Percentiles rank a stretch among this genome's conserved stretches.
Evolutionary conservation across 108 stramenopile genomes (phyloP).

Genomic region (Fragilaria crotonensis): DNA sequence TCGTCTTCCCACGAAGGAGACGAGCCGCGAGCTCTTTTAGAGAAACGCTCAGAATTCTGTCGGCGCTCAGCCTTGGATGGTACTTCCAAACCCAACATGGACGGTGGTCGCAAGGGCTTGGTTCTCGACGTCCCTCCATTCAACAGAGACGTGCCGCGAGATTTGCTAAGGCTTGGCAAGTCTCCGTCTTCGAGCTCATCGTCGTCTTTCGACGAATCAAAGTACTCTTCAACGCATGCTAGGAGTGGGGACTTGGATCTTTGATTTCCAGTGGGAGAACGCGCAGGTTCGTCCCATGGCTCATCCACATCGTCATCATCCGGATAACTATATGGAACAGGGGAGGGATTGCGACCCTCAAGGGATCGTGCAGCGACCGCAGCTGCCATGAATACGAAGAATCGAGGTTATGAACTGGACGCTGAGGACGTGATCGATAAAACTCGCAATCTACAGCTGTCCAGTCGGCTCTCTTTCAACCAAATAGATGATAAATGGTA

Average conservation of each 20-base stretch:
- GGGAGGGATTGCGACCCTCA: not conserved
- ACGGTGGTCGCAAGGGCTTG: conserved; percentile 4
- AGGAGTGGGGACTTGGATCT: not conserved
- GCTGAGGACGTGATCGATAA: not conserved
- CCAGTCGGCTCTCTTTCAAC: not conserved
- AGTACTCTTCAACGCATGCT: not conserved
- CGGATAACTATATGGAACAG: not conserved
- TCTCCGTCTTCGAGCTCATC: conserved; percentile 14
- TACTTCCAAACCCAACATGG: not conserved
- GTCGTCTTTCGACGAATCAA: not conserved
- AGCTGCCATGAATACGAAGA: too few relatives aligned
- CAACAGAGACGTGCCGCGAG: conserved; percentile 1
- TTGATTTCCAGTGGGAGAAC: not conserved
- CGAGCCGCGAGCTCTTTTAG: not conserved
- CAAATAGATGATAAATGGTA: not conserved
- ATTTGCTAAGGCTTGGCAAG: conserved; percentile 3
- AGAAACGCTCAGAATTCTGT: not conserved
- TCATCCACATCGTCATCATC: conserved; percentile 3
- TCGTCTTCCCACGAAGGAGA: too few relatives aligned
- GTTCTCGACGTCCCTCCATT: not conserved
- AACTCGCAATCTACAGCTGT: not conserved
- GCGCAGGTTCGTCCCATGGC: conserved; percentile 11
- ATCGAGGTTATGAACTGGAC: too few relatives aligned
- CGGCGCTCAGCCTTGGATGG: not conserved
- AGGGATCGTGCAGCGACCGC: not conserved